phyloP scores from a whole-genome alignment of 176 grass and related monocot genomes.

The Avena insularis region DNA sequence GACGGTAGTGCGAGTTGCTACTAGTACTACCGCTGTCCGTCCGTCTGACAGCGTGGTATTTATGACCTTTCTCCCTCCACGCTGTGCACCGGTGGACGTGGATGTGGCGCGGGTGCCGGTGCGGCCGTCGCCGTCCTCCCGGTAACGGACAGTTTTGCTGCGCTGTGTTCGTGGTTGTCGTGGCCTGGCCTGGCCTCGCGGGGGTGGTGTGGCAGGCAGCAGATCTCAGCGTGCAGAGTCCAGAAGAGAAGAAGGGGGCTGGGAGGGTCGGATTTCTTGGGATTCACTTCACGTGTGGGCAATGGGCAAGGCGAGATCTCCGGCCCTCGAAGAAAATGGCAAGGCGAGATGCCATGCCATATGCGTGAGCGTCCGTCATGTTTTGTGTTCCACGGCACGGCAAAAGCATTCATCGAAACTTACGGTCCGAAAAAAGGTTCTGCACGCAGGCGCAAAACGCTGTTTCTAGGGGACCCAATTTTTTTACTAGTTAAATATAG shows the following conservation, averaged over 20 bases:
- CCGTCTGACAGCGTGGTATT: background rate
- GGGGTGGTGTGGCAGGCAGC: background rate
- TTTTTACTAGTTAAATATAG: too few relatives aligned
- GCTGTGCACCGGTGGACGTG: background rate
- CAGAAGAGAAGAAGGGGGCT: too few relatives aligned
- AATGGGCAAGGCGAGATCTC: background rate
- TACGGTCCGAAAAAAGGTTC: too few relatives aligned
- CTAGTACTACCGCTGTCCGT: background rate
- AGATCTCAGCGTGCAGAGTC: too few relatives aligned
- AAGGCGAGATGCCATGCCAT: background rate
- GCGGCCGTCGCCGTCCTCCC: background rate
- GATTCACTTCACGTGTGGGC: background rate
- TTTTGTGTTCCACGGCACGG: too few relatives aligned
- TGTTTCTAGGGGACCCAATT: too few relatives aligned
- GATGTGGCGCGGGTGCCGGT: background rate
- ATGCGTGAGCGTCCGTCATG: too few relatives aligned
- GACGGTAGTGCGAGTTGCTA: constrained; percentile 5
- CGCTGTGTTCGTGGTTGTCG: background rate
- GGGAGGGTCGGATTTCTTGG: background rate
- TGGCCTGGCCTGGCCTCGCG: background rate
- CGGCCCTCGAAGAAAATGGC: background rate
- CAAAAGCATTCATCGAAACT: too few relatives aligned
- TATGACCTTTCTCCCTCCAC: background rate
- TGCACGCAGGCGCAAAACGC: too few relatives aligned
- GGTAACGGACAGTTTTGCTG: constrained; percentile 27